Evolutionary conservation across 192 early-diverging fungal genomes (phyloP).

Genomic region (Neocallimastix lanati): DNA sequence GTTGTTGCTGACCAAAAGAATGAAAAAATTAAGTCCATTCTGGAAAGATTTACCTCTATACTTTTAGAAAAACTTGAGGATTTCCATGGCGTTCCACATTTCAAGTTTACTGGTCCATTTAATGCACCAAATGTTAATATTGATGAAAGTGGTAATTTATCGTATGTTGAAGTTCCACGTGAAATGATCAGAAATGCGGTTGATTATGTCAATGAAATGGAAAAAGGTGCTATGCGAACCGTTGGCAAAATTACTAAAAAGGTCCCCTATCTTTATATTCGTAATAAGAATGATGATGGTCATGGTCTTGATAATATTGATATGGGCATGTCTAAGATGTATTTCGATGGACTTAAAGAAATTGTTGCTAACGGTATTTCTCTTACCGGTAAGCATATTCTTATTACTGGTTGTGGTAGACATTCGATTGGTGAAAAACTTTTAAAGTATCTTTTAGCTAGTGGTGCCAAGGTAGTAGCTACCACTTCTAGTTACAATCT

Average conservation of each 20-base stretch:
- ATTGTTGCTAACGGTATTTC: constrained; percentile 68
- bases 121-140: constrained; percentile 56
- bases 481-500: constrained; percentile 81
- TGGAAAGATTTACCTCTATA: background rate
- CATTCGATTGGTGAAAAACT: constrained; percentile 77
- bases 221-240: constrained; percentile 13
- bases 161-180: constrained; percentile 71
- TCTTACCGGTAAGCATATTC: constrained; percentile 64
- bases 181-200: constrained; percentile 65
- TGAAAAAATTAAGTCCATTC: background rate
- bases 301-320: background rate
- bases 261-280: background rate
- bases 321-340: constrained; percentile 57
- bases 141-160: constrained; percentile 58
- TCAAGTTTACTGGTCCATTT: background rate
- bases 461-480: constrained; percentile 73
- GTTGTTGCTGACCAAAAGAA: constrained; percentile 45
- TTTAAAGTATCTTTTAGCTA: constrained; percentile 59
- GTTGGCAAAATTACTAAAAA: background rate
- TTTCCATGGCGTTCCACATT: background rate
- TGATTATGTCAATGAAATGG: constrained; percentile 81
- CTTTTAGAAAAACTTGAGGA: background rate
- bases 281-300: background rate
- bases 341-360: constrained; percentile 62
- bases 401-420: constrained; percentile 77